These are phyloP conservation scores for Macrolepiota fuliginosa DNA, from an alignment of 768 basidiomycete genomes.

Conservation along the genomic window DNA sequence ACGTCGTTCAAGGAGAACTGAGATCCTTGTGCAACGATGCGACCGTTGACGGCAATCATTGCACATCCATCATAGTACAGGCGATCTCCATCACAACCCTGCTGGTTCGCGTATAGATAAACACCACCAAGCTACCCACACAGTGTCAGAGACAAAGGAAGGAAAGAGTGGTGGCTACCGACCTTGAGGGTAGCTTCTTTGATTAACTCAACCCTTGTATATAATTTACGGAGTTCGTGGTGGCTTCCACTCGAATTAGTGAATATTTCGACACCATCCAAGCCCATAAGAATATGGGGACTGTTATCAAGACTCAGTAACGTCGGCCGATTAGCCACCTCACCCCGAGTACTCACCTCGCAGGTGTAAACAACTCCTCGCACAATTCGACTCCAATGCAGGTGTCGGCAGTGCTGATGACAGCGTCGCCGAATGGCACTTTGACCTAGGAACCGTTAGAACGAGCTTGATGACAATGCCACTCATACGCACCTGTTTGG, in stretches of 20 bases:
- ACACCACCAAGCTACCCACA: conserved; percentile 81
- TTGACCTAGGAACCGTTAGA: conserved; percentile 49
- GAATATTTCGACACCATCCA: conserved; percentile 98
- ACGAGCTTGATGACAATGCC: not conserved
- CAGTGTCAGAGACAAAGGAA: conserved; percentile 1
- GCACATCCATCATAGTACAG: conserved; percentile 98
- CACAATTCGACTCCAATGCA: conserved; percentile 97
- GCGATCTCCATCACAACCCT: conserved; percentile 97
- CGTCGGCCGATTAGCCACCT: not conserved
- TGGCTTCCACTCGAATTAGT: conserved; percentile 99
- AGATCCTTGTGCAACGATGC: conserved; percentile 89
- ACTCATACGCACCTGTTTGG: conserved; percentile 65
- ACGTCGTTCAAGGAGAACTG: conserved; percentile 97
- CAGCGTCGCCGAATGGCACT: conserved; percentile 95
- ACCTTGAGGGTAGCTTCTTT: conserved; percentile 97
- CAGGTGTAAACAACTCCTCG: conserved; percentile 96
- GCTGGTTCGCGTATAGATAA: conserved; percentile 98
- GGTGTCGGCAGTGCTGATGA: conserved; percentile 90
- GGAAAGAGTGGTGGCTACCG: not conserved
- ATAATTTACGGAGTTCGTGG: conserved; percentile 96
- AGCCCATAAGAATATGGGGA: conserved; percentile 96
- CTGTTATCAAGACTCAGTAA: conserved; percentile 36
- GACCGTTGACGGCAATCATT: conserved; percentile 94
- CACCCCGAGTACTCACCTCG: conserved; percentile 63
- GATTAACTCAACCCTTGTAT: conserved; percentile 89